phyloP scores from a whole-genome alignment of 1,284 basidiomycete species.

The Cerrena zonata region DNA sequence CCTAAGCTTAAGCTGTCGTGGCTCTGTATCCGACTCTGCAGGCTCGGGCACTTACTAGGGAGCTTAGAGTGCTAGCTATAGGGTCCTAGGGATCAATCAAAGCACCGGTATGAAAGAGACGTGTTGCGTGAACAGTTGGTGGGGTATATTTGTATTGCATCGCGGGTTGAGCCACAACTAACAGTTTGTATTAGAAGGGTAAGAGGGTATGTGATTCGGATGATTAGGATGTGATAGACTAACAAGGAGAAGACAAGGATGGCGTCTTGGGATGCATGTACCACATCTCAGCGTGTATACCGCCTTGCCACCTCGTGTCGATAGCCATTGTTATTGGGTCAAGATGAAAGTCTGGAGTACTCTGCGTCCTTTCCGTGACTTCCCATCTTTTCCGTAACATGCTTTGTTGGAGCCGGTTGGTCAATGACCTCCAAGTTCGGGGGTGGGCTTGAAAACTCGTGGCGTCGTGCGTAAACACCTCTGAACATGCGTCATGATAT shows the following conservation, averaged over 20 bases:
- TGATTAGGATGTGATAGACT: neutral
- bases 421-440: no score
- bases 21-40: no score
- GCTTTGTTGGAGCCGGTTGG: no score
- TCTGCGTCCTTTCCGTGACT: no score
- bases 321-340: no score
- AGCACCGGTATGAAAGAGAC: neutral
- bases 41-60: no score
- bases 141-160: neutral
- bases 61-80: neutral
- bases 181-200: neutral
- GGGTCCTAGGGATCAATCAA: neutral
- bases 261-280: neutral
- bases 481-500: no score
- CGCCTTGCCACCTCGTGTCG: slow-evolving; percentile 27
- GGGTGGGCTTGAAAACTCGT: no score
- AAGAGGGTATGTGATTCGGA: neutral
- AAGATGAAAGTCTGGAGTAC: no score
- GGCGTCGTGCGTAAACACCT: no score
- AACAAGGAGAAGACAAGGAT: neutral
- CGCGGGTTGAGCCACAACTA: slow-evolving; percentile 13
- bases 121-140: slow-evolving; percentile 1
- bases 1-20: no score
- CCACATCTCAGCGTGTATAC: slow-evolving; percentile 17
- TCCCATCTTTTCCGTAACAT: no score